Conservation (phyloP, 352 stramenopile genomes). For the Sclerospora graminicola region DNA sequence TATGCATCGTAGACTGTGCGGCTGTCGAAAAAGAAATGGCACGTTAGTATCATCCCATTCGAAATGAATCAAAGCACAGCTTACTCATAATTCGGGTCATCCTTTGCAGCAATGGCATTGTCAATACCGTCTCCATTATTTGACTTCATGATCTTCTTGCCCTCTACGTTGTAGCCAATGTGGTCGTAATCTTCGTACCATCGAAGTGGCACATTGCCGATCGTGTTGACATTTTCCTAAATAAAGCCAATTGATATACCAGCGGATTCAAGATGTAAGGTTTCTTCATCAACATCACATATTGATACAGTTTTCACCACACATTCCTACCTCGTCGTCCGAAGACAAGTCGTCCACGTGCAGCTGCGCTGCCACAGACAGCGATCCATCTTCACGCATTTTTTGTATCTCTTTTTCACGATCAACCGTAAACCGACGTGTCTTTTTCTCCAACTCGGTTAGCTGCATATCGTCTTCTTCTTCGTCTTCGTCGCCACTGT, state of each 20-base stretch:
- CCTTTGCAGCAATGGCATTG: conserved; percentile 69
- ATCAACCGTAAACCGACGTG: conserved; percentile 57
- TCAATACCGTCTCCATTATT: conserved; percentile 88
- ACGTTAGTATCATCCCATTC: too few relatives aligned
- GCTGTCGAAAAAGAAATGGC: too few relatives aligned
- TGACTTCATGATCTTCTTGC: conserved; percentile 93
- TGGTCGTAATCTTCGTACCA: conserved; percentile 99
- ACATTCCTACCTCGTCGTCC: conserved; percentile 89
- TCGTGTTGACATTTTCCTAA: conserved; percentile 92
- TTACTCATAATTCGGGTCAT: conserved; percentile 90
- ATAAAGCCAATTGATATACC: conserved; percentile 1
- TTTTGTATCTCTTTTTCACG: conserved; percentile 68
- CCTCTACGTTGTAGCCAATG: conserved; percentile 97
- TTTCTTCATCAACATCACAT: not conserved
- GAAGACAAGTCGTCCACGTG: conserved; percentile 98
- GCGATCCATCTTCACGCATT: conserved; percentile 78
- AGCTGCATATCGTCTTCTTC: conserved; percentile 67
- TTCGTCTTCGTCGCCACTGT: conserved; percentile 48
- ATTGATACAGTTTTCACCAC: not conserved
- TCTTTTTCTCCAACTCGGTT: conserved; percentile 75
- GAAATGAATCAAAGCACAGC: too few relatives aligned
- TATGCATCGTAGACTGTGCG: conserved; percentile 98
- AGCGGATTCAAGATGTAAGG: not conserved
- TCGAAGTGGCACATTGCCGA: conserved; percentile 96
- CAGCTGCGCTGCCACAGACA: conserved; percentile 81